phyloP scores from a whole-genome alignment of 2,329 filamentous ascomycete species.

The Xylaria sp. region DNA sequence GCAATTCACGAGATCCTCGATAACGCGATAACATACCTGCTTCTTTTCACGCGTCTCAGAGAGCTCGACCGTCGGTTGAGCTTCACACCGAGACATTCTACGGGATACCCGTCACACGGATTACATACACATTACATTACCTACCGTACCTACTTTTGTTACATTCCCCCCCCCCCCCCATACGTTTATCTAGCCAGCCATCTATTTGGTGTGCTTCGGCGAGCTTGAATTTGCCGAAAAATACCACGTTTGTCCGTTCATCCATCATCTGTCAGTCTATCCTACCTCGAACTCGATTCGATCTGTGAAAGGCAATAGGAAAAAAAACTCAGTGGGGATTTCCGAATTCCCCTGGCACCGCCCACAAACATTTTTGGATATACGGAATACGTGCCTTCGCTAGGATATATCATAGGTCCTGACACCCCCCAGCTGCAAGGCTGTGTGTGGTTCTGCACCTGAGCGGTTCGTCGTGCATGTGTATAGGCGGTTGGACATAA shows the following conservation, averaged over 20 bases:
- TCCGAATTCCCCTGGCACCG: slow-evolving; percentile 2
- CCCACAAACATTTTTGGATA: not conserved
- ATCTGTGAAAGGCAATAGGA: slow-evolving; percentile 6
- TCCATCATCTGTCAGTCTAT: slow-evolving; percentile 1
- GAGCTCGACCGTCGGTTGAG: no score
- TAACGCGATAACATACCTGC: not conserved
- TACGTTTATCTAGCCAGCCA: slow-evolving; percentile 1
- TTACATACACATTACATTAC: no score
- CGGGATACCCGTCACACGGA: no score
- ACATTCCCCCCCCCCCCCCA: no score
- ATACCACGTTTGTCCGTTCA: not conserved
- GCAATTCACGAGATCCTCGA: slow-evolving; percentile 19
- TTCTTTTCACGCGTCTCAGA: not conserved
- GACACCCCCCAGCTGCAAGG: slow-evolving; percentile 10
- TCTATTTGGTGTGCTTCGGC: not conserved
- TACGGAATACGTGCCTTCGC: no score
- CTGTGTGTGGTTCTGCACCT: slow-evolving; percentile 14
- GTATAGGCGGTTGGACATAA: slow-evolving; percentile 17
- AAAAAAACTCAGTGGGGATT: slow-evolving; percentile 4
- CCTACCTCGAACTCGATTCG: not conserved
- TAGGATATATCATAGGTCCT: not conserved
- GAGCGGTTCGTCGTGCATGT: slow-evolving; percentile 16
- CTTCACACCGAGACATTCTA: no score
- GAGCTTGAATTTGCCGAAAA: slow-evolving; percentile 3
- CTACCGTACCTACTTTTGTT: no score